Evolutionary conservation across 1,284 basidiomycete genomes (phyloP), one percentile per base, ranked within the genome.

Genomic region (Ganoderma sinense): DNA sequence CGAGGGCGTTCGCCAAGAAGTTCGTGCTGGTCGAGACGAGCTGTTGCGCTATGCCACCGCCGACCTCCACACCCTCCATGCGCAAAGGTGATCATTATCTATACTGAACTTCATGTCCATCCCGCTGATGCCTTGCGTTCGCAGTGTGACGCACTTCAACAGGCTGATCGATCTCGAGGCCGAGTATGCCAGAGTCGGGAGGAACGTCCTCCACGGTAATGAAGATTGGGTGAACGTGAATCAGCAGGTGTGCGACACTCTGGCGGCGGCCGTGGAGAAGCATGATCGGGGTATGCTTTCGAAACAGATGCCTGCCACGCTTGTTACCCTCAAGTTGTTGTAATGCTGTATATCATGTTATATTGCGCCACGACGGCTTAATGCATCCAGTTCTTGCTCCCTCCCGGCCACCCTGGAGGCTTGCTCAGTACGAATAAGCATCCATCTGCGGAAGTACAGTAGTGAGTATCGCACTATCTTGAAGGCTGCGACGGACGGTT

Each of bases 11-110:
- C 81, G 77, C 64, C 81, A 77, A n/a, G 82, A 85, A 26, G 80
- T 85, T 18, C 83, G 82, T 14, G 73, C 75, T 7, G 83, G 82
- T 40, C 80, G 83, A 63, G 78, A 84, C 31, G 78, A 76, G 33
- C 80, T 89, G 39, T 75, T 87, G 18, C 80, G 78, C 5, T 81
- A 83, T 43, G 84, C 85, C 33, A 78, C 80, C 1, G 78, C 78
- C 11, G 84, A 86, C 60, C 74, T 89, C 16, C 74, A 78, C 51
- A 66, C 69, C 3, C 82, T 86, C 78, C 78, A 78, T 29, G 72
- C 71, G 18, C 79, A 84, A 72, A 83, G 84, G 86, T 86, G 51
- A 60, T 43, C 64, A 26, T 26, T 60, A 16, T 67, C 39, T 40
- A 65, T 62, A 33, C 75, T 72, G 10, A 26, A 11, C 77, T 74